phyloP scores from a whole-genome alignment of 106 monocot species.

The Alisma plantagoaquatica region DNA sequence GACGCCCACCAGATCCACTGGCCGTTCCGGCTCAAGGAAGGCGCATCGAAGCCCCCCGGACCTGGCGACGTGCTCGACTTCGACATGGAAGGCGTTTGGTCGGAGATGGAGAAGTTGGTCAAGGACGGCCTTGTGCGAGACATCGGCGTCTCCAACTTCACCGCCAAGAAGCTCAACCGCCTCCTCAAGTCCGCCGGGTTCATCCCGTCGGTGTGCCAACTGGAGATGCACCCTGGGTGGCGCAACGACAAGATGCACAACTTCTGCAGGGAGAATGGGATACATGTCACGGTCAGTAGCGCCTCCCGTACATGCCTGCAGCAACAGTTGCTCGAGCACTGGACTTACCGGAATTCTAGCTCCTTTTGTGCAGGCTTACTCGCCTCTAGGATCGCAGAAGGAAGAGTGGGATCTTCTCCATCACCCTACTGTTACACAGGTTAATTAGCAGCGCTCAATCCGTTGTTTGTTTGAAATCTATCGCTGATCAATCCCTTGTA shows the following conservation, averaged over 20 bases:
- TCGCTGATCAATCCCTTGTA: background rate
- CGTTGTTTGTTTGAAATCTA: background rate
- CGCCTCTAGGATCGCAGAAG: conserved; percentile 30
- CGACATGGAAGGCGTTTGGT: conserved; percentile 61
- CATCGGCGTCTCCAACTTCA: conserved; percentile 48
- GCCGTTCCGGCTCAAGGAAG: conserved; percentile 44
- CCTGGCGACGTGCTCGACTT: conserved; percentile 37
- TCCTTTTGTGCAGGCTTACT: conserved; percentile 36
- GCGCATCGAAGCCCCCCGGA: conserved; percentile 29
- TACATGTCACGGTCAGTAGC: conserved; percentile 26
- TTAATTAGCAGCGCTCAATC: background rate
- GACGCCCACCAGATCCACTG: conserved; percentile 42
- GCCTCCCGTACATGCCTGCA: background rate
- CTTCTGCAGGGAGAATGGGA: conserved; percentile 34
- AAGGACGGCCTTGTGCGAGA: conserved; percentile 39
- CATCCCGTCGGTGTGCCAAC: conserved; percentile 44
- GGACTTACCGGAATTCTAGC: background rate
- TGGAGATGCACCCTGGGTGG: conserved; percentile 69
- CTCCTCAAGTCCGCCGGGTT: conserved; percentile 25
- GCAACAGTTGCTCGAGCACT: background rate
- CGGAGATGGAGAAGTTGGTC: conserved; percentile 53
- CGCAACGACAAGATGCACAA: conserved; percentile 44
- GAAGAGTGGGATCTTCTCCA: conserved; percentile 27
- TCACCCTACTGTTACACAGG: conserved; percentile 31
- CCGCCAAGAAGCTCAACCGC: conserved; percentile 36